Conservation (phyloP, 2,329 filamentous ascomycete species). For the Ceratocystis albifundus region DNA sequence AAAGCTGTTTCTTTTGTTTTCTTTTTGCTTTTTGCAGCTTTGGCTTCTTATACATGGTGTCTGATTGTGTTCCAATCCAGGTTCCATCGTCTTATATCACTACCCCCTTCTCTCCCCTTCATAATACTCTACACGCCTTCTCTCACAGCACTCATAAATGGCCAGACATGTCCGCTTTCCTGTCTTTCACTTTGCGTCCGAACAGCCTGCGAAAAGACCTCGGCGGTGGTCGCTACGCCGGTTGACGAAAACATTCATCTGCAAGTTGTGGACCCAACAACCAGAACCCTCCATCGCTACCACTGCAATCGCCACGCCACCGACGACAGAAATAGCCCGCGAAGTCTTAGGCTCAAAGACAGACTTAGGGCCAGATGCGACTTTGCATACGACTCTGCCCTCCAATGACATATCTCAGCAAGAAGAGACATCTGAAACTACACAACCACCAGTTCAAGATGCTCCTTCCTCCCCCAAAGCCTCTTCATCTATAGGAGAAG, state of each 20-base stretch:
- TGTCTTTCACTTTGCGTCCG: background rate
- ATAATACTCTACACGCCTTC: background rate
- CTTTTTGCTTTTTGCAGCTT: background rate
- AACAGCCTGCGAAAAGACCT: background rate
- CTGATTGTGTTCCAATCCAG: background rate
- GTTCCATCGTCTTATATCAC: background rate
- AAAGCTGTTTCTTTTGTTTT: background rate
- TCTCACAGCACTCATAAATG: background rate
- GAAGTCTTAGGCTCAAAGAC: background rate
- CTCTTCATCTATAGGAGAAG: background rate
- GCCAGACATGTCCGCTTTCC: conserved; percentile 10
- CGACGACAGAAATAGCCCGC: background rate
- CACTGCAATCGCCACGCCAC: background rate
- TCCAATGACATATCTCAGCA: background rate
- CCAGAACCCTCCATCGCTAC: background rate
- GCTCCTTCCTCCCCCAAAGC: background rate
- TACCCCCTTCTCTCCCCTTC: background rate
- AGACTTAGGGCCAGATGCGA: background rate
- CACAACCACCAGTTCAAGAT: background rate
- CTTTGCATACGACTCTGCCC: background rate
- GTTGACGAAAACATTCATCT: background rate
- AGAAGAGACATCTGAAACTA: background rate
- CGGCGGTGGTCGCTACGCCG: conserved; percentile 7
- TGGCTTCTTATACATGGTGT: background rate
- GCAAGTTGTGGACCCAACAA: conserved; percentile 2